Conservation (phyloP, 1,284 basidiomycete species). For the Heterobasidion annosum region DNA sequence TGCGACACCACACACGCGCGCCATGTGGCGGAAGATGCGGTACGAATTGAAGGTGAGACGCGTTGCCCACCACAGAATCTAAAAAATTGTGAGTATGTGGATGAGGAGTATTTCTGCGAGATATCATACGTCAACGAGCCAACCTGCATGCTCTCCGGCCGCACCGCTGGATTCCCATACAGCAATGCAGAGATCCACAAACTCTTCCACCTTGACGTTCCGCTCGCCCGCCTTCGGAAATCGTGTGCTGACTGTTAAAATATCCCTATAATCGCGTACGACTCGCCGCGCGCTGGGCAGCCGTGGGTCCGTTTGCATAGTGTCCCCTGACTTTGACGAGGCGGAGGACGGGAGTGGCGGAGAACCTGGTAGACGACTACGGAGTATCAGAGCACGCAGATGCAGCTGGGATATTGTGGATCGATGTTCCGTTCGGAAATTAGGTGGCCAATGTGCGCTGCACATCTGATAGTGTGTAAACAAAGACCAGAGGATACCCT, state of each 20-base stretch:
- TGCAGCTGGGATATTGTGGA: slow-evolving; percentile 62
- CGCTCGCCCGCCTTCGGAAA: slow-evolving; percentile 84
- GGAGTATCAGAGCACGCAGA: slow-evolving; percentile 59
- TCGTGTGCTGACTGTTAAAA: slow-evolving; percentile 56
- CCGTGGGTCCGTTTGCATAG: slow-evolving; percentile 41
- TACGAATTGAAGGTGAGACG: slow-evolving; percentile 88
- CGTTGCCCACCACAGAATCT: slow-evolving; percentile 89
- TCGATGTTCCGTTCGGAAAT: slow-evolving; percentile 67
- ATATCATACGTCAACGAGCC: slow-evolving; percentile 62
- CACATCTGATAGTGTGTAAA: slow-evolving; percentile 56
- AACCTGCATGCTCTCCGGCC: slow-evolving; percentile 47
- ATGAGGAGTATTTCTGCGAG: not conserved
- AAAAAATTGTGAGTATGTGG: slow-evolving; percentile 11
- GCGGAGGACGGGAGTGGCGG: slow-evolving; percentile 8
- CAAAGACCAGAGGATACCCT: slow-evolving; percentile 42
- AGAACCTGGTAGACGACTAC: slow-evolving; percentile 22
- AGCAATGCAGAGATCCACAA: slow-evolving; percentile 75
- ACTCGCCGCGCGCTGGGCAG: slow-evolving; percentile 52
- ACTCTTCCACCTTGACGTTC: slow-evolving; percentile 76
- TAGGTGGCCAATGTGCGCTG: slow-evolving; percentile 63
- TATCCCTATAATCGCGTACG: slow-evolving; percentile 58
- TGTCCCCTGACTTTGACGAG: slow-evolving; percentile 8
- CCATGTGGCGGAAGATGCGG: slow-evolving; percentile 76
- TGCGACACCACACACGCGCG: slow-evolving; percentile 56
- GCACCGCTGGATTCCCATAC: slow-evolving; percentile 73